These are phyloP conservation scores for Podaxis sp. DNA, from an alignment of 768 basidiomycete genomes.

Conservation along the genomic window DNA sequence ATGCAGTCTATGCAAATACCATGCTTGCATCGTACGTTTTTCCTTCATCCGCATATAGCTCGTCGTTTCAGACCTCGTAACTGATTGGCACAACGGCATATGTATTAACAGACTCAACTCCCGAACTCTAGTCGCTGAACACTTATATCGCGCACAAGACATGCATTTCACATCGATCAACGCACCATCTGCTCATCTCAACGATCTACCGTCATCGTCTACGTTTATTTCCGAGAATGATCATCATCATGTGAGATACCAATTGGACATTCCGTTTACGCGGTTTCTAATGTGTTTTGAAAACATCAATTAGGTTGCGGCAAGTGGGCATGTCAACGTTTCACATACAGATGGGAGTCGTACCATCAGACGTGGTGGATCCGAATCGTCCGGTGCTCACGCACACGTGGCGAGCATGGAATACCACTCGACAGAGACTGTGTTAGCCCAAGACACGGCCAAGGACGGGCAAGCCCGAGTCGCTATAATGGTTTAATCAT, in stretches of 20 bases:
- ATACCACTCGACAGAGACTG: no score
- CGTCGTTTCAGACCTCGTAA: background rate
- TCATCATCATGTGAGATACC: background rate
- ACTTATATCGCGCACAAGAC: background rate
- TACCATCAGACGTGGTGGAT: no score
- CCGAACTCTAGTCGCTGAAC: background rate
- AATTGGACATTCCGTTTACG: no score
- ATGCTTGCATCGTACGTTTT: slow-evolving; percentile 7
- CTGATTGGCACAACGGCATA: background rate
- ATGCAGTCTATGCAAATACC: slow-evolving; percentile 5
- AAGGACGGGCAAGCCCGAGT: no score
- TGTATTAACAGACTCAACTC: background rate
- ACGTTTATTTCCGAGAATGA: background rate
- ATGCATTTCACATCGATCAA: background rate
- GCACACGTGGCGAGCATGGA: no score
- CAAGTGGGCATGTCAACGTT: no score
- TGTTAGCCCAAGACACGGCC: no score
- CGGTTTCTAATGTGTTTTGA: no score
- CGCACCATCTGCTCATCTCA: background rate
- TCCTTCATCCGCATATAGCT: background rate
- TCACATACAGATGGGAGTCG: no score
- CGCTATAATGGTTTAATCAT: no score
- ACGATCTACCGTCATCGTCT: background rate
- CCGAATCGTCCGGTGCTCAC: no score
- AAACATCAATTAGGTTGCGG: no score